These are phyloP conservation scores for Yamadazyma membranifaciens DNA, from an alignment of 1,139 yeast species.

Conservation along the genomic window DNA sequence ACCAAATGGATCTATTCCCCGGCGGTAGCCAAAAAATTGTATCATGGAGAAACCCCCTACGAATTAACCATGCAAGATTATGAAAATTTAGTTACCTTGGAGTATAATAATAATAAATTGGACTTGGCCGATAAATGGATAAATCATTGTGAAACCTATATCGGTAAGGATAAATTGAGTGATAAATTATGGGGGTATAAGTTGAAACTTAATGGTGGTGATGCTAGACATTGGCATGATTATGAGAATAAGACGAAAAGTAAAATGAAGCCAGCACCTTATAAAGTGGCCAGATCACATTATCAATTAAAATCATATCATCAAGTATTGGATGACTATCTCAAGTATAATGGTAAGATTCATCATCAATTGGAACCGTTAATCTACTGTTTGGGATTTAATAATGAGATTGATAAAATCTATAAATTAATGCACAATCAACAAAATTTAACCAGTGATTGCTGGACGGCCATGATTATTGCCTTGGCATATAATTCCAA, in stretches of 20 bases:
- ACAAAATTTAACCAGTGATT: no score
- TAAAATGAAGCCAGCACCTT: not conserved
- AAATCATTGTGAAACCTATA: conserved; percentile 28
- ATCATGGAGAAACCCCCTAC: conserved; percentile 5
- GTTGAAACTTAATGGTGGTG: conserved; percentile 36
- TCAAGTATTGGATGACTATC: conserved; percentile 8
- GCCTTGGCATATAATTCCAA: conserved; percentile 31
- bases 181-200: conserved; percentile 34
- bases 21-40: conserved; percentile 8
- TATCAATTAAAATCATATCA: conserved; percentile 1
- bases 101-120: conserved; percentile 31
- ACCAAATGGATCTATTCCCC: conserved; percentile 23
- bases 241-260: conserved; percentile 17
- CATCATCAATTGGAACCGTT: conserved; percentile 21
- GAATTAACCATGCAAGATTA: conserved; percentile 29
- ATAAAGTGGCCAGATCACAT: not conserved
- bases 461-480: conserved; percentile 19
- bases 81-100: conserved; percentile 39
- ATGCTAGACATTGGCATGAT: conserved; percentile 31
- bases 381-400: conserved; percentile 34
- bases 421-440: conserved; percentile 21
- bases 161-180: conserved; percentile 25
- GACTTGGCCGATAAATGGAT: conserved; percentile 46
- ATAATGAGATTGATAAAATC: conserved; percentile 24
- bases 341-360: conserved; percentile 6